Evolutionary conservation across 805 yeast species (phyloP).

Genomic region (Monosporozyma servazzii): DNA sequence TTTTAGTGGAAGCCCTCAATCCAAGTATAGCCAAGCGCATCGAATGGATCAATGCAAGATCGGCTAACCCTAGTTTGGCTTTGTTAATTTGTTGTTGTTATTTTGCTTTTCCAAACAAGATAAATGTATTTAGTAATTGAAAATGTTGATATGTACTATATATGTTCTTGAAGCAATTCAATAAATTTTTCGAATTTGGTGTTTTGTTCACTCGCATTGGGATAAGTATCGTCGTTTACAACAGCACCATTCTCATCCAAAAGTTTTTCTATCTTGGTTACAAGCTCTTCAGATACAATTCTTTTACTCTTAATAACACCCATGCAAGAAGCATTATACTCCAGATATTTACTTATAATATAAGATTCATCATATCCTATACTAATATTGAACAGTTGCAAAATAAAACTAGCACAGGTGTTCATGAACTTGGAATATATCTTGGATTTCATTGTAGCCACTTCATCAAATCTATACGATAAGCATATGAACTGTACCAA

Average conservation of each 20-base stretch:
- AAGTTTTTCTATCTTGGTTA: neutral
- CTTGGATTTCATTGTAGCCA: neutral
- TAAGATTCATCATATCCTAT: neutral
- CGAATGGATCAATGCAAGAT: too few relatives aligned
- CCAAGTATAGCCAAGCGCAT: too few relatives aligned
- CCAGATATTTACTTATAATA: neutral
- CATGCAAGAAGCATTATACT: neutral
- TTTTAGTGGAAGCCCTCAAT: too few relatives aligned
- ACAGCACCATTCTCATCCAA: neutral
- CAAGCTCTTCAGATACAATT: neutral
- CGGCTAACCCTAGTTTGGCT: too few relatives aligned
- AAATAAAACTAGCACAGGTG: neutral
- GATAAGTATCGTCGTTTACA: neutral
- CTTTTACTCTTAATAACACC: too few relatives aligned
- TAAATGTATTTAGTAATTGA: too few relatives aligned
- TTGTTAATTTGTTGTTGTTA: too few relatives aligned
- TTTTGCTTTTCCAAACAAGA: too few relatives aligned
- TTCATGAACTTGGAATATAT: neutral
- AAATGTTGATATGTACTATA: conserved; percentile 4
- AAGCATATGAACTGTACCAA: neutral
- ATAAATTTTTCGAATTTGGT: neutral
- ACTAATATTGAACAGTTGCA: neutral
- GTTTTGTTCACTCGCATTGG: neutral
- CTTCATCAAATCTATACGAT: neutral
- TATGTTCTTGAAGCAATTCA: neutral